Percentiles rank a stretch among this genome's conserved stretches.
phyloP scores from a whole-genome alignment of 768 basidiomycete species.

The Leucosporidium scottii region DNA sequence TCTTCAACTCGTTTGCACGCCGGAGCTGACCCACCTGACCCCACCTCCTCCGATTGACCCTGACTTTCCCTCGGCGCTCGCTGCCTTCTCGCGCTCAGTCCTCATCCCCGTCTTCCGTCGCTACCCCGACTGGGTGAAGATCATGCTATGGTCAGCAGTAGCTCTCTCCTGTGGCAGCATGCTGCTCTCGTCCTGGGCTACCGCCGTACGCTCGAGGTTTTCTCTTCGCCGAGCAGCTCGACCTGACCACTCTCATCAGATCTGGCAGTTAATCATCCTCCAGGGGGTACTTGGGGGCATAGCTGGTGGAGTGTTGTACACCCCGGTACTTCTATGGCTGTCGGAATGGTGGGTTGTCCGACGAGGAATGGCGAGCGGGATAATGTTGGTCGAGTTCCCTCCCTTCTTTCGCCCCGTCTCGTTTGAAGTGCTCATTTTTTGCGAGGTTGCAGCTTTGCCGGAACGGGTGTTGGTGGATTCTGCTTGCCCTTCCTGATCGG shows the following conservation, averaged over 20 bases:
- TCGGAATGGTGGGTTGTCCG: slow-evolving; percentile 15
- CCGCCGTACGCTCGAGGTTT: not conserved
- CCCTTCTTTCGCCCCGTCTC: not conserved
- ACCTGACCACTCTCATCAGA: not conserved
- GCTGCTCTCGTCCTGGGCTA: slow-evolving; percentile 23
- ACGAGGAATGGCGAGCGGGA: slow-evolving; percentile 16
- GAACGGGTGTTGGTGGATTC: slow-evolving; percentile 17
- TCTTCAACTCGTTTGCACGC: too few species aligned
- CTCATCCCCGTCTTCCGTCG: not conserved
- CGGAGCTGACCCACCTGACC: too few species aligned
- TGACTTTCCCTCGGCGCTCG: too few species aligned
- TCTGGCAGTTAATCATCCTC: slow-evolving; percentile 26
- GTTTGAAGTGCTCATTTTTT: too few species aligned
- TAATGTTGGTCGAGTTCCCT: slow-evolving; percentile 10
- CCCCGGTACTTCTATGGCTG: slow-evolving; percentile 23
- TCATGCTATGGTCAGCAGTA: not conserved
- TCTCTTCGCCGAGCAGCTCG: too few species aligned
- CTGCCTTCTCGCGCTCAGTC: too few species aligned
- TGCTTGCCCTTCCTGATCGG: slow-evolving; percentile 17
- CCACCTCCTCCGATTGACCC: too few species aligned
- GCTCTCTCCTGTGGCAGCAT: slow-evolving; percentile 11
- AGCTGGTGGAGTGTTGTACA: slow-evolving; percentile 13
- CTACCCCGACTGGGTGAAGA: slow-evolving; percentile 25
- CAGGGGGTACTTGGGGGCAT: slow-evolving; percentile 16
- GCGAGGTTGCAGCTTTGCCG: not conserved